Base-by-base conservation (phyloP, 805 yeast genomes). In the Candida loeiensis region DNA sequence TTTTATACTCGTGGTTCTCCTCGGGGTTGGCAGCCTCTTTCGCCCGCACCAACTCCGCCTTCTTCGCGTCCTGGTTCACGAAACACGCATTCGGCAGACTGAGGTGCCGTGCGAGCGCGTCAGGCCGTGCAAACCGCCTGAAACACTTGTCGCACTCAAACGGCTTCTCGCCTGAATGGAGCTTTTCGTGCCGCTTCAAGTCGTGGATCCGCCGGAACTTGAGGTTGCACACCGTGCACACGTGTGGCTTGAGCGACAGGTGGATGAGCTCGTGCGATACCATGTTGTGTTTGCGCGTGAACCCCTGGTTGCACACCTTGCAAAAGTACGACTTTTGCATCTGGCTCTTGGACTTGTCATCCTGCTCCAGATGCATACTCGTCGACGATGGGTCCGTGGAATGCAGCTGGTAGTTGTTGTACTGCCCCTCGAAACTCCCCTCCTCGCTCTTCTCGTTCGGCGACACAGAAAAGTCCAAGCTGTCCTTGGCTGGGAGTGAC, bases 151-250 rank as follows among this genome's bases (percentile, higher is more conserved):
- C 62, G 56, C 95, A 85, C 30, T 55, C 60, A 54, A 64, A 80
- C 1, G 91, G 90, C 55, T 76, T 80, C 47, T 79, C 87, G 16
- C 91, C 91, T 0, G 88, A 76, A 54, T 85, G 95, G 25, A 82
- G 67, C 58, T 82, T 82, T 42, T 75, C 76, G 53, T 85, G 95
- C 39, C 95, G 71, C 52, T 79, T 83, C 51, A 86, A 66, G 56
- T 86, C 95, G 56, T 85, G 90, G 21, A 78, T 72, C 34, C 95
- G 69, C 44, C 93, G 71, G 58, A 86, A 85, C 47, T 69, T 74
- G 34, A 76, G 65, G 38, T 71, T 63, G 53, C 95, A 85, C 20
- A 73, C 70, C 9, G 72, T 46, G 58, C 95, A 85, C 17, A 64
- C 58, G 58, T 73, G 84, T 2, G 89, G 87, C 54, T 77, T 80